Conservation (phyloP, 1,284 basidiomycete genomes). For the Trametes sp. region DNA sequence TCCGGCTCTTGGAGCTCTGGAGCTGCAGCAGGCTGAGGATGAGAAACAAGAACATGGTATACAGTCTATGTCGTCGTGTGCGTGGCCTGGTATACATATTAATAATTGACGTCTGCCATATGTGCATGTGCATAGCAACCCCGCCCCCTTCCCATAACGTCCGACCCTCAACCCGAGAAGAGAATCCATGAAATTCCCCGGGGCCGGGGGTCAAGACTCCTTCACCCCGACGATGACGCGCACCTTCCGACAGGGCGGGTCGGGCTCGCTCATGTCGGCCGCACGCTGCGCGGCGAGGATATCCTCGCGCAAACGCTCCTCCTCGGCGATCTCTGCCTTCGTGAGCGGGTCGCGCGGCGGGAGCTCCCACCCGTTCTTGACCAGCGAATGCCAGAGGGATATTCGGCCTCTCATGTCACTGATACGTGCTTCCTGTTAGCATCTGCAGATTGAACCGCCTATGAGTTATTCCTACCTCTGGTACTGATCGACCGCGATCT, state of each 20-base stretch:
- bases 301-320: constrained; percentile 67
- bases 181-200: neutral
- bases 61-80: constrained; percentile 7
- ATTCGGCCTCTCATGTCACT: constrained; percentile 74
- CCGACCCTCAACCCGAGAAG: neutral
- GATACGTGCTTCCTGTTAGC: neutral
- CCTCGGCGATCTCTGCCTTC: constrained; percentile 73
- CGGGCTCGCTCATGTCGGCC: constrained; percentile 61
- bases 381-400: constrained; percentile 71
- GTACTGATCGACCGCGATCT: constrained; percentile 68
- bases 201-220: constrained; percentile 22
- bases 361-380: constrained; percentile 65
- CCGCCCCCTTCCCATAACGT: neutral
- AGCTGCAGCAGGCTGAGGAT: too few species aligned
- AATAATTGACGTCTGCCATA: constrained; percentile 12
- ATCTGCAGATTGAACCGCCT: too few species aligned
- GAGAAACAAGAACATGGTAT: neutral
- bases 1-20: too few species aligned
- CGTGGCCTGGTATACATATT: constrained; percentile 11
- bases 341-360: constrained; percentile 68
- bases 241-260: constrained; percentile 63
- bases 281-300: constrained; percentile 67
- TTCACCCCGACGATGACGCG: constrained; percentile 72
- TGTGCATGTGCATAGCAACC: neutral
- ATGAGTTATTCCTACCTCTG: constrained; percentile 62